Base-by-base conservation (phyloP, 2,329 filamentous ascomycete species). In the Dactylellina sp. region DNA sequence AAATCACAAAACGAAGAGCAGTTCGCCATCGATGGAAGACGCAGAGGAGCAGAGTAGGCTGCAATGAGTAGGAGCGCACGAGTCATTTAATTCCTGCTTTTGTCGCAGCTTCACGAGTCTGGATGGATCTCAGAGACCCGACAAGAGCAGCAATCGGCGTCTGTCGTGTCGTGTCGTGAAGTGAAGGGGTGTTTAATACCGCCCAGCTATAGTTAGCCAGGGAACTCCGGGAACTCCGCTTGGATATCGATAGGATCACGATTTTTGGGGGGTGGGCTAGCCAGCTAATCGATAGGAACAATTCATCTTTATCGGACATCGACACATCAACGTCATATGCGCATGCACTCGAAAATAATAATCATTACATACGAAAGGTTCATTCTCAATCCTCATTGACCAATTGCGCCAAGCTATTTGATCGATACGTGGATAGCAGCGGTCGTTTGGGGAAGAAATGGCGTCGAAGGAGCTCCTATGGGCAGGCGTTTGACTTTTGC, bases 221-320 rank as follows among this genome's bases (percentile, higher is more conserved):
- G 63, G 52, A 60, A 60, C 37, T 68, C 53, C 60, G 68, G 60
- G 68, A 65, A 64, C 68, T 72, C 68, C 68, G 68, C 60, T 63
- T 52, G 5, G 6, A 20, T 71, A 63, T 71, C 65, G 65, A 62
- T 63, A 63, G 44, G 65, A 39, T 22, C 42, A 61, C 55, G 32
- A 55, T 47, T 35, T 44, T n/a, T n/a, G n/a, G 52, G 62, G 20
- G 53, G 35, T 44, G 52, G 62, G 20, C 42, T 44, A 56, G 37
- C 35, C 44, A 16, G 28, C 35, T 70, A 70, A 70, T 70, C 64
- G 56, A 70, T 61, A 61, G 28, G 44, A 44, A 25, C 9, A 57
- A 18, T 50, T 20, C 22, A 7, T 22, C 25, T 40, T 57, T 62
- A 71, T 63, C 65, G 5, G 42, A 4, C 28, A 32, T 32, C 28